phyloP scores from a whole-genome alignment of 352 stramenopile species.

The Phytophthora gonapodyides region DNA sequence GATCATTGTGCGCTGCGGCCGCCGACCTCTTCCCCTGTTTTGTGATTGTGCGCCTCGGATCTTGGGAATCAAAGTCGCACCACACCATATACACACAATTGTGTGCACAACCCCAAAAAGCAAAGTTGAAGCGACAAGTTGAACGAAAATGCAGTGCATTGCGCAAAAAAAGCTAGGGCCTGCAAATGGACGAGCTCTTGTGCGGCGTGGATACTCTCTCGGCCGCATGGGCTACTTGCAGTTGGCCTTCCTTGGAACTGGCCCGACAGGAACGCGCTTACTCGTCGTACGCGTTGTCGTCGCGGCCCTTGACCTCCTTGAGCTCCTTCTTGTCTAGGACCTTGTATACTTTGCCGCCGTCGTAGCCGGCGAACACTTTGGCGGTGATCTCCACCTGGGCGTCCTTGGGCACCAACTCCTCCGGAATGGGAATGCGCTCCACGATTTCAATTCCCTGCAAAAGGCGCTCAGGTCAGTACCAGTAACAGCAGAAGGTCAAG shows the following conservation, averaged over 20 bases:
- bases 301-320: conserved; percentile 94
- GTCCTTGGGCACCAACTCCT: conserved; percentile 97
- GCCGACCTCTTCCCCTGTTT: background rate
- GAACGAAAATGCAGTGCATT: conserved; percentile 17
- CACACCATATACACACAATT: conserved; percentile 21
- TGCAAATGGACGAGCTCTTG: background rate
- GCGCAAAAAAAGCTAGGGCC: conserved; percentile 17
- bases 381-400: conserved; percentile 99
- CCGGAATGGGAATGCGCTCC: conserved; percentile 97
- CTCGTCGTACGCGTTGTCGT: conserved; percentile 63
- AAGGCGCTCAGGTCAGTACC: conserved; percentile 12
- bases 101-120: conserved; percentile 2
- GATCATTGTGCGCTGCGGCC: conserved; percentile 81
- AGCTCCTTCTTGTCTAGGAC: conserved; percentile 90
- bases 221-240: conserved; percentile 15
- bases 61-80: conserved; percentile 30
- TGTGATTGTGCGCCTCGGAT: conserved; percentile 13
- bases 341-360: conserved; percentile 92
- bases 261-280: conserved; percentile 14
- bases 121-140: conserved; percentile 1
- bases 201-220: background rate
- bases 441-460: conserved; percentile 97
- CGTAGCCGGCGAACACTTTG: conserved; percentile 95
- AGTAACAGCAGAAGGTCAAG: background rate
- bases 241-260: conserved; percentile 22